phyloP scores from a whole-genome alignment of 2,329 filamentous ascomycete genomes.

The Epichloe uncinata region DNA sequence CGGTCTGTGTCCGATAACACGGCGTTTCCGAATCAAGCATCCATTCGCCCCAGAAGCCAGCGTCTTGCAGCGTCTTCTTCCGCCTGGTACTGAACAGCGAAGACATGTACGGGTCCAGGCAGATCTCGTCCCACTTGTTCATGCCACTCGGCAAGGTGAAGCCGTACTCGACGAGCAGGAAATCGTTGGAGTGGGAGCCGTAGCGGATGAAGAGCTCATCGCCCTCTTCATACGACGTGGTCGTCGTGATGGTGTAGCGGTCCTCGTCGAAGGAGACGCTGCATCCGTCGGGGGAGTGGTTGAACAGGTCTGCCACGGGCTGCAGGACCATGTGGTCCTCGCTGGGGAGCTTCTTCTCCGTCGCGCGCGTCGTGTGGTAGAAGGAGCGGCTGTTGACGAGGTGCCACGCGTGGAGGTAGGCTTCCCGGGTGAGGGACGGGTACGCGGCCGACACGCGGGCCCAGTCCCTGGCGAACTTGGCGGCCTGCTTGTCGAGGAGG shows the following conservation, averaged over 20 bases:
- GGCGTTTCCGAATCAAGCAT: constrained; percentile 34
- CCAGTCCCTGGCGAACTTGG: constrained; percentile 31
- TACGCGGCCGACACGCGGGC: constrained; percentile 17
- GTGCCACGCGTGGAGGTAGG: constrained; percentile 44
- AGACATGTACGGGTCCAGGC: constrained; percentile 33
- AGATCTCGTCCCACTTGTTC: constrained; percentile 39
- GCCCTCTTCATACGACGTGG: constrained; percentile 35
- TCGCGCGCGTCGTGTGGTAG: constrained; percentile 37
- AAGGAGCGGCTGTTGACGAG: constrained; percentile 51
- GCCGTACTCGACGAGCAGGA: constrained; percentile 54
- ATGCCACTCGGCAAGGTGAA: constrained; percentile 29
- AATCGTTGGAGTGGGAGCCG: constrained; percentile 56
- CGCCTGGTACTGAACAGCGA: constrained; percentile 22
- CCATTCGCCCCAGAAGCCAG: constrained; percentile 37
- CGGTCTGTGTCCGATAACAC: constrained; percentile 44
- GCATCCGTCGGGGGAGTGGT: constrained; percentile 38
- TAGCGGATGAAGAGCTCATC: constrained; percentile 59
- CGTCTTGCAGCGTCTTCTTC: constrained; percentile 27
- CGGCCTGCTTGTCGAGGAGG: constrained; percentile 39
- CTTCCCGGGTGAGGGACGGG: constrained; percentile 16
- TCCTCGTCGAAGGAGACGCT: constrained; percentile 35
- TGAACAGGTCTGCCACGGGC: constrained; percentile 64
- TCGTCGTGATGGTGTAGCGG: constrained; percentile 42
- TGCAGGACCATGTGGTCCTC: constrained; percentile 55
- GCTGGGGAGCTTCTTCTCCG: constrained; percentile 27